Conservation (phyloP, 805 yeast genomes). For the Candida ponderosae region DNA sequence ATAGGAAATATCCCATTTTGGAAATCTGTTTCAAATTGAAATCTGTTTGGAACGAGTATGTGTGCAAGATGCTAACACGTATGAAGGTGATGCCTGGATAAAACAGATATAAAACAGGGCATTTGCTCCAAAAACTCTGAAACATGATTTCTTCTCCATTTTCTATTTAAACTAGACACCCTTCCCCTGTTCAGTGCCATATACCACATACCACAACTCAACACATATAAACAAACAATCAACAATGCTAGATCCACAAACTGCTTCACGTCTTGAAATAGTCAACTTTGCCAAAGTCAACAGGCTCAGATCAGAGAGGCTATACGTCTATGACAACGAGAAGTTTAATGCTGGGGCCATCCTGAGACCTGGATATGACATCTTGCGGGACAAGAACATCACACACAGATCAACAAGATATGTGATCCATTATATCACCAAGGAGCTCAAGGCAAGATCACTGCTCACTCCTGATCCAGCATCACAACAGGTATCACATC, state of each 20-base stretch:
- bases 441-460: slow-evolving; percentile 20
- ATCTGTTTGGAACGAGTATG: no score
- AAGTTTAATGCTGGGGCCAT: slow-evolving; percentile 20
- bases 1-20: no score
- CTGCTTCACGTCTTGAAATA: slow-evolving; percentile 13
- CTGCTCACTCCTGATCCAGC: no score
- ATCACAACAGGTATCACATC: slow-evolving; percentile 9
- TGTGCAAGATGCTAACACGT: no score
- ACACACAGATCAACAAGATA: slow-evolving; percentile 26
- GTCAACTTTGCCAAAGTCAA: slow-evolving; percentile 20
- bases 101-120: no score
- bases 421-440: slow-evolving; percentile 25
- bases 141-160: no score
- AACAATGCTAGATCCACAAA: no score
- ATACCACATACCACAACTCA: no score
- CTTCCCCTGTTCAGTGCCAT: slow-evolving; percentile 4
- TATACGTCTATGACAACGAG: slow-evolving; percentile 25
- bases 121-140: no score
- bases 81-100: no score
- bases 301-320: slow-evolving; percentile 20
- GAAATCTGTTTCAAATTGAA: no score
- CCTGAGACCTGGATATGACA: slow-evolving; percentile 16
- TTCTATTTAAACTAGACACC: slow-evolving; percentile 1
- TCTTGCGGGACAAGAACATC: slow-evolving; percentile 14
- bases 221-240: slow-evolving; percentile 1